phyloP scores from a whole-genome alignment of 73 alveolate genomes.

The Paramecium bursaria region DNA sequence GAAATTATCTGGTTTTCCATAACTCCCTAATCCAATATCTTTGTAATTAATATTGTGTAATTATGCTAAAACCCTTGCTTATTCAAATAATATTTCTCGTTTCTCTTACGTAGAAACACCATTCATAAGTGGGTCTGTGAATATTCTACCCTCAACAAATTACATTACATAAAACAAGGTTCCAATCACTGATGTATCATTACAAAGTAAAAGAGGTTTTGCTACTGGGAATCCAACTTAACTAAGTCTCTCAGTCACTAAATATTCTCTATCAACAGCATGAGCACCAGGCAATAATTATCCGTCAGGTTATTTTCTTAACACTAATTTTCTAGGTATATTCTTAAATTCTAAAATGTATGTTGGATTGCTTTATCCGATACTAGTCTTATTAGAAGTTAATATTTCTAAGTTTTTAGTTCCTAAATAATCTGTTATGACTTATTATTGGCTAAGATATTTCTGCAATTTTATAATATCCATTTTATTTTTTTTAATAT shows the following conservation, averaged over 20 bases:
- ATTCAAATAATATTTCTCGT: slow-evolving; percentile 63
- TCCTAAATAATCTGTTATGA: too few relatives aligned
- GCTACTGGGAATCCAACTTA: slow-evolving; percentile 65
- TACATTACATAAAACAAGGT: slow-evolving; percentile 67
- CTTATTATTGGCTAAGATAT: too few relatives aligned
- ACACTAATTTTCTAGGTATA: slow-evolving; percentile 11
- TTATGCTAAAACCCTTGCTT: slow-evolving; percentile 63
- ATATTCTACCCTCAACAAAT: slow-evolving; percentile 68
- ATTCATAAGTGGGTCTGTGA: slow-evolving; percentile 36
- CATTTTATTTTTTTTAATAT: too few relatives aligned
- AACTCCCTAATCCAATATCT: slow-evolving; percentile 26
- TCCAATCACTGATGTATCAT: slow-evolving; percentile 53
- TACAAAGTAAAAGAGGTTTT: slow-evolving; percentile 55
- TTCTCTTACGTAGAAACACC: slow-evolving; percentile 62
- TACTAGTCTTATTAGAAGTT: too few relatives aligned
- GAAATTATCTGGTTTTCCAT: slow-evolving; percentile 58
- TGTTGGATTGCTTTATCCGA: slow-evolving; percentile 11
- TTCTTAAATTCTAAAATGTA: neutral
- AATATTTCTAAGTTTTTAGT: too few relatives aligned
- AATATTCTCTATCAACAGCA: slow-evolving; percentile 68
- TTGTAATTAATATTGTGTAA: slow-evolving; percentile 39
- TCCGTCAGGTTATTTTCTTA: slow-evolving; percentile 70
- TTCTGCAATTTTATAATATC: too few relatives aligned
- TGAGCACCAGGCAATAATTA: slow-evolving; percentile 70
- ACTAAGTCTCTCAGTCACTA: slow-evolving; percentile 23